phyloP scores from a whole-genome alignment of 306 rosid species.

The Sicyos edulis region DNA sequence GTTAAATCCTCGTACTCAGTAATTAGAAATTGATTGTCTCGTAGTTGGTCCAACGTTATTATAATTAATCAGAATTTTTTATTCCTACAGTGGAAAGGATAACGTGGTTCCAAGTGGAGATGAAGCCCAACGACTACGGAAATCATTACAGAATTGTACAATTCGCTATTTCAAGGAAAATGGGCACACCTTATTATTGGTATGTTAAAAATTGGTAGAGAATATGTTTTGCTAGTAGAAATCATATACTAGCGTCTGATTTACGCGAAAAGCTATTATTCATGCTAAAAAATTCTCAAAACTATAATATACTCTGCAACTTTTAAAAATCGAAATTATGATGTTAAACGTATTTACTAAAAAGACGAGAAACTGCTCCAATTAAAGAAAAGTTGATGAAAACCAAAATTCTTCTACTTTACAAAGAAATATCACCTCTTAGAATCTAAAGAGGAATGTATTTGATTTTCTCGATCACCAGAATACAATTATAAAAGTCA shows the following conservation, averaged over 20 bases:
- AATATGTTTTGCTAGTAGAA: background rate
- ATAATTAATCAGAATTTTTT: conserved; percentile 25
- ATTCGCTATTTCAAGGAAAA: conserved; percentile 62
- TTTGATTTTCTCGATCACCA: background rate
- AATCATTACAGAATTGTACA: conserved; percentile 47
- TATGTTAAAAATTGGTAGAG: conserved; percentile 31
- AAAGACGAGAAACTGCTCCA: background rate
- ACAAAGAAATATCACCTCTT: background rate
- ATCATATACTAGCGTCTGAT: conserved; percentile 5
- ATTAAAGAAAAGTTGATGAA: background rate
- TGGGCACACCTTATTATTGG: conserved; percentile 94
- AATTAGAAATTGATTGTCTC: background rate
- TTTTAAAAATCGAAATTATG: background rate
- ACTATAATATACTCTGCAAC: background rate
- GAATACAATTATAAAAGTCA: too few relatives aligned
- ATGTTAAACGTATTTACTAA: background rate
- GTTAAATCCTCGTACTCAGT: background rate
- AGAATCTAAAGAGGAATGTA: background rate
- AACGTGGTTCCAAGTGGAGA: conserved; percentile 78
- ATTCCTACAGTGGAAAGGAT: conserved; percentile 68
- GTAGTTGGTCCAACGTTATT: background rate
- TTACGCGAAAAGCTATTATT: background rate
- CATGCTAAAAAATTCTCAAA: background rate
- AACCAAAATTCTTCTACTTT: background rate
- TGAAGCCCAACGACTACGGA: conserved; percentile 62